Evolutionary conservation across 1,139 yeast genomes (phyloP).

Genomic region (Debaryomyces subglobosus): DNA sequence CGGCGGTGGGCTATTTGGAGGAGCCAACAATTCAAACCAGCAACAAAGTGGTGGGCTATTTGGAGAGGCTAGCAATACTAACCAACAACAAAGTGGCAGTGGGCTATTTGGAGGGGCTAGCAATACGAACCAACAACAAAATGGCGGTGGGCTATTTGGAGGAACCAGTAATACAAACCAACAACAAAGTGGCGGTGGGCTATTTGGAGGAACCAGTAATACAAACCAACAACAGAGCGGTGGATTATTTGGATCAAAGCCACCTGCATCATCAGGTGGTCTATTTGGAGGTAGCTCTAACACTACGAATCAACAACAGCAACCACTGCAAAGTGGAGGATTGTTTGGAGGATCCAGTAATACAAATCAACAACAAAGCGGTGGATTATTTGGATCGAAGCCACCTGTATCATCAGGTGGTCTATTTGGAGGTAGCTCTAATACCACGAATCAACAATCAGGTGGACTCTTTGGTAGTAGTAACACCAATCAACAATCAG

Average conservation of each 20-base stretch:
- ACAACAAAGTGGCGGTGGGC: constrained; percentile 25
- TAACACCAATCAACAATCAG: constrained; percentile 19
- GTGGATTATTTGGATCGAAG: constrained; percentile 33
- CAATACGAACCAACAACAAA: constrained; percentile 4
- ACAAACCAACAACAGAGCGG: not conserved
- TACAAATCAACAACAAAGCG: constrained; percentile 18
- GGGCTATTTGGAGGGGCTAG: constrained; percentile 7
- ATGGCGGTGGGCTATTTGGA: constrained; percentile 42
- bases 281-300: constrained; percentile 7
- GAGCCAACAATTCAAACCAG: constrained; percentile 13
- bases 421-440: constrained; percentile 22
- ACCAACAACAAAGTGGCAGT: not conserved
- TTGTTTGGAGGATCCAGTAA: constrained; percentile 42
- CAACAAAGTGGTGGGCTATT: constrained; percentile 6
- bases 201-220: constrained; percentile 20
- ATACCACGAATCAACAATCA: constrained; percentile 16
- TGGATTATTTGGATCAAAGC: constrained; percentile 6
- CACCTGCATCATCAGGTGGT: constrained; percentile 8
- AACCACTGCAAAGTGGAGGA: constrained; percentile 22
- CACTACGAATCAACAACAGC: constrained; percentile 7
- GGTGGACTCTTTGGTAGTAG: constrained; percentile 41
- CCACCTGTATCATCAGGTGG: constrained; percentile 15
- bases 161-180: constrained; percentile 26
- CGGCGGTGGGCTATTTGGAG: constrained; percentile 34
- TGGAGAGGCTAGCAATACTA: constrained; percentile 12